Evolutionary conservation across 345 rosid genomes (phyloP), one percentile per base, ranked within the genome.

Genomic region (Turritis glabra): DNA sequence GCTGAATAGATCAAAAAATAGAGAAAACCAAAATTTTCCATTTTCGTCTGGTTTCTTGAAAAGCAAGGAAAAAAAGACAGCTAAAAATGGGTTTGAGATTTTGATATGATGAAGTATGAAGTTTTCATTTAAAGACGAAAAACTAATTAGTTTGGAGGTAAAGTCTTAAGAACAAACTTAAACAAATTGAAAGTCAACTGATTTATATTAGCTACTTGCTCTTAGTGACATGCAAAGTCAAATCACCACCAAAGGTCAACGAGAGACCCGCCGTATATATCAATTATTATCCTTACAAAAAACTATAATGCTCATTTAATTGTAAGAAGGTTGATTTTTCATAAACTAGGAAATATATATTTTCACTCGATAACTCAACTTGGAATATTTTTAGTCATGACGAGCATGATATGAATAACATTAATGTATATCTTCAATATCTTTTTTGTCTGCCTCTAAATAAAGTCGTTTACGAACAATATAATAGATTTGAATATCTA

Each of bases 161-260:
- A 48, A 48, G 55, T 40, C 22, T 27, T 7, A 72, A 40, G 69
- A 52, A 54, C 41, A 72, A 60, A 37, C 40, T 12, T 62, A 53
- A 52, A 63, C 25, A 52, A 29, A 41, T 53, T 72, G 8, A 12
- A 48, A 71, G 67, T 37, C 8, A 71, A 50, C 21, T 63, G 8
- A 63, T 29, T 55, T 15, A 54, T 25, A 74, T 43, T 9, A 56
- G 57, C 72, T 23, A 74, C 78, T 74, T 74, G 72, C 44, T 73
- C 48, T 54, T 19, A 13, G 23, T 33, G 48, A 56, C 26, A 8
- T n/a, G n/a, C 30, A 33, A 55, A 74, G 70, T 70, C 33, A 70
- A 18, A 37, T 17, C 4, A 10, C 25, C 61, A 21, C 1, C 56
- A 17, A 21, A 56, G 19, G 47, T 71, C 66, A 22, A 59, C 37